Conservation (phyloP, 2,329 filamentous ascomycete species). For the Diaporthe velutina region DNA sequence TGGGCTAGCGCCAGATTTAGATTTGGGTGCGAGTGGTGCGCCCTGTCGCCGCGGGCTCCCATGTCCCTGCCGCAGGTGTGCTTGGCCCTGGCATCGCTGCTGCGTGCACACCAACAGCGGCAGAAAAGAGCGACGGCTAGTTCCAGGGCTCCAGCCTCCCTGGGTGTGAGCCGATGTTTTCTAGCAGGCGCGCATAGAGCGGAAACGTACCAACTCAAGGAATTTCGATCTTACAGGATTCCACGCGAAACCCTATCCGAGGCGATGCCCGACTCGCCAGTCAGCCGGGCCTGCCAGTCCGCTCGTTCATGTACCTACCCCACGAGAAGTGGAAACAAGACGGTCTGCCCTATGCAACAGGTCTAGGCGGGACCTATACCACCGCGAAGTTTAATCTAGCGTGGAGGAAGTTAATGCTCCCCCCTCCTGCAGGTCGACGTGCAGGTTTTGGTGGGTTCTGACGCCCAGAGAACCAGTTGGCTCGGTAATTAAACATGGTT, state of each 20-base stretch:
- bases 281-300: neutral
- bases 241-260: constrained; percentile 12
- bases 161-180: neutral
- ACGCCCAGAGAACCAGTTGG: constrained; percentile 14
- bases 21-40: neutral
- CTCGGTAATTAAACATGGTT: constrained; percentile 20
- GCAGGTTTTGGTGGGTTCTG: neutral
- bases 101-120: neutral
- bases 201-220: neutral
- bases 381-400: neutral
- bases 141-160: neutral
- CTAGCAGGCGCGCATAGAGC: neutral
- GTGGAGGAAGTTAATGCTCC: neutral
- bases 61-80: constrained; percentile 11
- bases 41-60: constrained; percentile 4
- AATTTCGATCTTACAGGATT: neutral
- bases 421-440: neutral
- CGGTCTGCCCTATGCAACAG: neutral
- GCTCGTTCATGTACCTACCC: constrained; percentile 6
- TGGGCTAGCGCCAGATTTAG: constrained; percentile 10
- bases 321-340: neutral
- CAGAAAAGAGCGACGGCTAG: neutral
- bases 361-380: neutral
- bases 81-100: neutral
- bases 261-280: neutral